phyloP scores from a whole-genome alignment of 1,284 basidiomycete genomes.

The Pholiota adiposa region DNA sequence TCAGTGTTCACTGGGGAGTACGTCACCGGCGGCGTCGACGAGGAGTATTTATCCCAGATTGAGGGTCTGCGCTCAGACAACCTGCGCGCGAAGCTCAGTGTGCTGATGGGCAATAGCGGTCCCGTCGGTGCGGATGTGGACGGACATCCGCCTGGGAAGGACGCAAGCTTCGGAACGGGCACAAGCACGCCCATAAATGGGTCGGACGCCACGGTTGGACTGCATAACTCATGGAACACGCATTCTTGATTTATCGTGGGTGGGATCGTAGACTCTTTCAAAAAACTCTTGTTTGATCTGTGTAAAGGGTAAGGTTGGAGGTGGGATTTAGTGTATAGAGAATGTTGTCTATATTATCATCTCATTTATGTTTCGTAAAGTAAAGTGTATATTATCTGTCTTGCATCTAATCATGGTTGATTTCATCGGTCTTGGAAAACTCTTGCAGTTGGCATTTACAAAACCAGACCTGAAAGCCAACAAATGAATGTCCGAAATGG shows the following conservation, averaged over 20 bases:
- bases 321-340: conserved; percentile 17
- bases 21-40: conserved; percentile 94
- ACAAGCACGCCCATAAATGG: conserved; percentile 54
- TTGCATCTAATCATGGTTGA: neutral
- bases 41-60: conserved; percentile 79
- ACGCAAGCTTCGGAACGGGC: conserved; percentile 23
- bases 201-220: conserved; percentile 74
- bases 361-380: conserved; percentile 23
- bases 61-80: conserved; percentile 88
- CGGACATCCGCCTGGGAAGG: neutral
- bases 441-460: too few relatives aligned
- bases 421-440: neutral
- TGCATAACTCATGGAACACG: conserved; percentile 71
- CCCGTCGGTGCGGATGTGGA: conserved; percentile 17
- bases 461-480: too few relatives aligned
- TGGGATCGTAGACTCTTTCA: neutral
- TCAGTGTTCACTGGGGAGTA: conserved; percentile 99
- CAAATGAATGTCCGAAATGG: too few relatives aligned
- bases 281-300: neutral
- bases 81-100: conserved; percentile 65
- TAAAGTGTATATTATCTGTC: conserved; percentile 13
- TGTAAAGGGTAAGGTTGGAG: neutral
- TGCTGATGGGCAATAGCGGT: conserved; percentile 43
- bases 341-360: conserved; percentile 22
- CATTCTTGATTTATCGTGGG: conserved; percentile 15